These are phyloP conservation scores for Penicillium digitatum DNA, from an alignment of 2,329 filamentous ascomycete genomes.

Conservation along the genomic window DNA sequence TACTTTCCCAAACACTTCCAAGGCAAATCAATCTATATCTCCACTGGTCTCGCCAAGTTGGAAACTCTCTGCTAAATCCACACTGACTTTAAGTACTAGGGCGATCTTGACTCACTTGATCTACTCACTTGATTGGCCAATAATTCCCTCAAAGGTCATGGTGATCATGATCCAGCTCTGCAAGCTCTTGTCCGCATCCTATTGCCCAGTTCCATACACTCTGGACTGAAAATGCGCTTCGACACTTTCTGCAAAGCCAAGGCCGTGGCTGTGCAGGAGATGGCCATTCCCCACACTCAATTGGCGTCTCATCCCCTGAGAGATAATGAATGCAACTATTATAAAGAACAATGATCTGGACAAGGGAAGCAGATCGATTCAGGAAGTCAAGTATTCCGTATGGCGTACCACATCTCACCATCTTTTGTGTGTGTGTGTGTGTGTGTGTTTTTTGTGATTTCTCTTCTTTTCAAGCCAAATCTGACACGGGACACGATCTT, in stretches of 20 bases:
- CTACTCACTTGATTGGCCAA: neutral
- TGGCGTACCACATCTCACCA: neutral
- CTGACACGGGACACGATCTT: neutral
- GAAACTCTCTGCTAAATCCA: too few relatives aligned
- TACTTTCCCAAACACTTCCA: too few relatives aligned
- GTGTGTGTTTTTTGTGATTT: neutral
- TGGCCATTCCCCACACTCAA: conserved; percentile 8
- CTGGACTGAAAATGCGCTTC: neutral
- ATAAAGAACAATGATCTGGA: neutral
- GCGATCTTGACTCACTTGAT: neutral
- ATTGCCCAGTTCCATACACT: neutral
- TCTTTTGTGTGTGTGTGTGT: too few relatives aligned
- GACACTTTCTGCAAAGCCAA: conserved; percentile 6
- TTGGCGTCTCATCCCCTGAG: conserved; percentile 11
- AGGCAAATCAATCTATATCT: too few relatives aligned
- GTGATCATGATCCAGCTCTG: neutral
- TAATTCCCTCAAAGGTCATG: neutral
- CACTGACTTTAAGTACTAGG: neutral
- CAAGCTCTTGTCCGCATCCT: neutral
- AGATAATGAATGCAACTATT: neutral
- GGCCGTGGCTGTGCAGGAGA: conserved; percentile 15
- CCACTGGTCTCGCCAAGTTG: too few relatives aligned
- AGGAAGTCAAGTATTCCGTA: neutral
- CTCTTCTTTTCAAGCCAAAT: neutral
- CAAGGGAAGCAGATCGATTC: neutral